Evolutionary conservation across 352 stramenopile species (phyloP).

Genomic region (Globisporangium lucens): DNA sequence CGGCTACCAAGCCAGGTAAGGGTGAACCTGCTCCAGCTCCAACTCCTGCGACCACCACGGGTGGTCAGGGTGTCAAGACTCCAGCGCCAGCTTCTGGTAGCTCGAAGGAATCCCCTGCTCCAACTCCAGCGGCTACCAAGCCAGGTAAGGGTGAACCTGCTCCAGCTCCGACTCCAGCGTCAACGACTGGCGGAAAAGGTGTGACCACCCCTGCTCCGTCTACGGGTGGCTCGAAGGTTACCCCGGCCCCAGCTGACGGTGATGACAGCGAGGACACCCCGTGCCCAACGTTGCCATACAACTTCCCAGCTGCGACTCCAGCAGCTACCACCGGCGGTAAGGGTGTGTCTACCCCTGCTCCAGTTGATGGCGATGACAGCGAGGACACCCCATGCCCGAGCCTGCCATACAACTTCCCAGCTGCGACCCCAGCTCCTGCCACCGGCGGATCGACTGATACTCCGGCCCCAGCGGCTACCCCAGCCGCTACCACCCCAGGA

Average conservation of each 20-base stretch:
- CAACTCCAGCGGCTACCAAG: neutral
- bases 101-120: neutral
- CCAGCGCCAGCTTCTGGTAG: neutral
- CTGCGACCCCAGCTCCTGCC: neutral
- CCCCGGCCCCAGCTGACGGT: neutral
- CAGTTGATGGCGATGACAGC: too few species aligned
- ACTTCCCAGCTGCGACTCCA: slow-evolving; percentile 10
- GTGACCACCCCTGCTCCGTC: neutral
- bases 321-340: neutral
- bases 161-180: neutral
- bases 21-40: neutral
- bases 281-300: slow-evolving; percentile 5
- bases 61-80: neutral
- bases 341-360: too few species aligned
- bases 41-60: neutral
- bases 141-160: neutral
- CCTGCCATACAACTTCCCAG: too few species aligned
- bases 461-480: neutral
- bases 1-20: neutral
- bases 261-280: slow-evolving; percentile 6
- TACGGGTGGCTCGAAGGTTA: too few species aligned
- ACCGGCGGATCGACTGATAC: too few species aligned
- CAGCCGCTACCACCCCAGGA: too few species aligned
- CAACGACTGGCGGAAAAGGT: neutral
- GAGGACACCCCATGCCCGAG: too few species aligned